These are phyloP conservation scores for Favolaschia claudopus DNA, from an alignment of 768 basidiomycete genomes.

Conservation along the genomic window DNA sequence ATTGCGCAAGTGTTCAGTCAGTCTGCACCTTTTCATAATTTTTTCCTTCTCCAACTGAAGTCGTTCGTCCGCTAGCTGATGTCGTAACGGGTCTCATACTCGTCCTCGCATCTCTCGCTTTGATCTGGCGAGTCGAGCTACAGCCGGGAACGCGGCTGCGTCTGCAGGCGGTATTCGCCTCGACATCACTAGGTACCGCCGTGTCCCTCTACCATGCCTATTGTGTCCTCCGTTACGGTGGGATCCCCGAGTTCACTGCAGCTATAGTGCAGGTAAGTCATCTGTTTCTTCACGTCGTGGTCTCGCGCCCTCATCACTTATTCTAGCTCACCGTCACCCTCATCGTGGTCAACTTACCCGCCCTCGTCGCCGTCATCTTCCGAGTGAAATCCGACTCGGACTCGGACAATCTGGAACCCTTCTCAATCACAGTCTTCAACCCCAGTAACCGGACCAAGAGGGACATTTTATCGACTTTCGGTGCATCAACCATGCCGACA, in stretches of 20 bases:
- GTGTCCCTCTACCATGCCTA: constrained; percentile 46
- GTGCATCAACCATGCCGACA: background rate
- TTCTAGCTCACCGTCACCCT: constrained; percentile 48
- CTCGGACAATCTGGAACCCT: background rate
- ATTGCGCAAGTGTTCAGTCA: constrained; percentile 54
- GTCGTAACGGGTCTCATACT: constrained; percentile 34
- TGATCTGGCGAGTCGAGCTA: constrained; percentile 48
- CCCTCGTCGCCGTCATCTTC: constrained; percentile 44
- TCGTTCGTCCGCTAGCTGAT: background rate
- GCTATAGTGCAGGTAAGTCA: constrained; percentile 50
- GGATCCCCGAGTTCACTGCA: constrained; percentile 31
- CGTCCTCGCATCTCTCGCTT: constrained; percentile 47
- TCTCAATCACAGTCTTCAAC: background rate
- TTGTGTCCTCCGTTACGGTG: constrained; percentile 36
- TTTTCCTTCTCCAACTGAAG: background rate
- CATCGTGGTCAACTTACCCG: constrained; percentile 51
- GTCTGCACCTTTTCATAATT: constrained; percentile 24
- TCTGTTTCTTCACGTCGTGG: too few relatives aligned
- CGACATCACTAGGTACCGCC: constrained; percentile 47
- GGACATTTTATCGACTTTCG: background rate
- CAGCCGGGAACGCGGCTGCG: constrained; percentile 42
- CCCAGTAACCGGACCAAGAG: background rate
- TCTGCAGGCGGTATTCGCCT: constrained; percentile 51
- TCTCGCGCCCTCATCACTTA: too few relatives aligned
- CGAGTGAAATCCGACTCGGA: constrained; percentile 17